A percentile compares a stretch with the other conserved stretches of the same genome.
Evolutionary conservation across 1,139 yeast genomes (phyloP).

Genomic region (Lodderomyces parapsilosis): DNA sequence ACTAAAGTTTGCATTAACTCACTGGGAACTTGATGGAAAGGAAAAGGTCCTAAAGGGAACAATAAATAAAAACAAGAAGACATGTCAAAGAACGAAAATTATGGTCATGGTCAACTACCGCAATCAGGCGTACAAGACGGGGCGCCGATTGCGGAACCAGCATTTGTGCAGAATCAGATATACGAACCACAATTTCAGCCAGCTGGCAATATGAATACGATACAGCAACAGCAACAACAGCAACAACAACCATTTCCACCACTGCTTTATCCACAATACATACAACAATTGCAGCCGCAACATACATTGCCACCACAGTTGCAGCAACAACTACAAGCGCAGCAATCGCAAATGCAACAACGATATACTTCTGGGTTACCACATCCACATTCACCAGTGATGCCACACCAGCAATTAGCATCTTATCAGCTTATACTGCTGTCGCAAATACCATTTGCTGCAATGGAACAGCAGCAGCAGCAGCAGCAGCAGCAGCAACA

Average conservation of each 20-base stretch:
- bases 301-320: constrained; percentile 1
- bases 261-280: not conserved
- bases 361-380: not conserved
- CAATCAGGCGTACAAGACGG: not conserved
- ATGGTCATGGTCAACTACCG: not conserved
- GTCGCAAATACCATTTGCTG: not conserved
- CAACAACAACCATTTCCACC: constrained; percentile 3
- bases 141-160: not conserved
- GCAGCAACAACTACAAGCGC: constrained; percentile 1
- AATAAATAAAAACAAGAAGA: not conserved
- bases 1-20: not conserved
- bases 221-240: constrained; percentile 1
- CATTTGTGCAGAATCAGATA: not conserved
- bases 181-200: constrained; percentile 3
- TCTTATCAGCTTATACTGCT: not conserved
- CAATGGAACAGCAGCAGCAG: not conserved
- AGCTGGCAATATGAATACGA: not conserved
- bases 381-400: not conserved
- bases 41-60: not conserved
- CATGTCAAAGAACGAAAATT: not conserved
- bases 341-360: constrained; percentile 1
- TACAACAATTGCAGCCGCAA: not conserved
- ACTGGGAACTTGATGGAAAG: not conserved
- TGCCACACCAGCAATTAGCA: not conserved
- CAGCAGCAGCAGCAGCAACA: constrained; percentile 1